These are phyloP conservation scores for Tuber borchii DNA, from an alignment of 495 filamentous ascomycete species.

Conservation along the genomic window DNA sequence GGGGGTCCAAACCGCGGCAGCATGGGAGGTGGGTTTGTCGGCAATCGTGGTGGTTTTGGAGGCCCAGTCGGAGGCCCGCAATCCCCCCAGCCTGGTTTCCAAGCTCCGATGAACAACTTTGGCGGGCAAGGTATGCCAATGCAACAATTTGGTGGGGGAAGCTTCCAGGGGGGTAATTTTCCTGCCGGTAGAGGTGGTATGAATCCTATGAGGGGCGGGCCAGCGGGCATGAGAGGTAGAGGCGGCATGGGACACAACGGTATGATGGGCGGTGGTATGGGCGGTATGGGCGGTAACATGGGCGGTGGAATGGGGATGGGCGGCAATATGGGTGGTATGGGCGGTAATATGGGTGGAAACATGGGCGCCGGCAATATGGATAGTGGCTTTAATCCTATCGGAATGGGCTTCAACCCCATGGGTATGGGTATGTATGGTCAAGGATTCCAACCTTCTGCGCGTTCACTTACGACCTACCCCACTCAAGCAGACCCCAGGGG, in stretches of 20 bases:
- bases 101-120: constrained; percentile 56
- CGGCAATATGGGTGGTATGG: constrained; percentile 46
- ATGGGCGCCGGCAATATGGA: constrained; percentile 59
- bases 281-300: constrained; percentile 57
- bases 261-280: constrained; percentile 52
- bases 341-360: constrained; percentile 44
- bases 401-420: constrained; percentile 42
- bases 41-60: constrained; percentile 51
- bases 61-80: constrained; percentile 46
- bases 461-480: constrained; percentile 39
- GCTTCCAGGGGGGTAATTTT: constrained; percentile 51
- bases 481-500: constrained; percentile 39
- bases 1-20: constrained; percentile 44
- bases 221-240: constrained; percentile 59
- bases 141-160: constrained; percentile 52
- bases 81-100: constrained; percentile 45
- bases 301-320: constrained; percentile 61
- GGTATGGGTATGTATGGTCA: constrained; percentile 40
- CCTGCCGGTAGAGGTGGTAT: constrained; percentile 46
- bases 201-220: constrained; percentile 39
- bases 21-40: constrained; percentile 51
- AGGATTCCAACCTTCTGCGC: constrained; percentile 34
- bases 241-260: constrained; percentile 53
- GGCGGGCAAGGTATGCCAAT: constrained; percentile 53
- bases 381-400: constrained; percentile 43